Evolutionary conservation across 2,329 filamentous ascomycete species (phyloP), one percentile per base, ranked within the genome.

Genomic region (Raffaelea deltoideospora): DNA sequence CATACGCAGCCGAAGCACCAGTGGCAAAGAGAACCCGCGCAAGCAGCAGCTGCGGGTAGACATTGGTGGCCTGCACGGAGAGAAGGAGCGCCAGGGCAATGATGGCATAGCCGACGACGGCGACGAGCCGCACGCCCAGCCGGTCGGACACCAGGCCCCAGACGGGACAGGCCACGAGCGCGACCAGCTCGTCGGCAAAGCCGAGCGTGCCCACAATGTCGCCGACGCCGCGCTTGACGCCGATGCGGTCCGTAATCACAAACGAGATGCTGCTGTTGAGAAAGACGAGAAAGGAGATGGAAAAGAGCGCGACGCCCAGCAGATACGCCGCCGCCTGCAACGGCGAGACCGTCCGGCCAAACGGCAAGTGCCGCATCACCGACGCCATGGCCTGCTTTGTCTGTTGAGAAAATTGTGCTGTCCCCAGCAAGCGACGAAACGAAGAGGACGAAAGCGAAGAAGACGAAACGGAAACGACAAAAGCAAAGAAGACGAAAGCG

Each of bases 221-320:
- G 45, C 84, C 84, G 9, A 90, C 80, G 47, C 69, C 66, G 43
- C 75, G 58, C 51, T 80, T 78, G 48, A 80, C 68, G 41, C 80
- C 81, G 47, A 92, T 76, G 43, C 85, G 69, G 55, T 88, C 80
- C 42, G 82, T 88, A 42, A 92, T 76, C 41, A 90, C 80, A 58
- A 90, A 92, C 38, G 79, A 85, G 41, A 90, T 67, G 52, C 76
- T 79, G 61, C 76, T 81, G 63, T 90, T 90, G 43, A 92, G 71
- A 59, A 92, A 92, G 50, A 92, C 84, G 45, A 92, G 78, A 61
- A 90, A 90, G 37, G 80, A 79, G 51, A 92, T 90, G 56, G 77
- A 84, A 64, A 88, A 88, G 48, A 92, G 74, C 42, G 80, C 82
- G 50, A 90, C 80, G 52, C 78, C 79, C 45, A 86, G 67, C 26